Evolutionary conservation across 225 moss, liverwort and hornwort species (phyloP).

Genomic region (Marchantia paleacea): DNA sequence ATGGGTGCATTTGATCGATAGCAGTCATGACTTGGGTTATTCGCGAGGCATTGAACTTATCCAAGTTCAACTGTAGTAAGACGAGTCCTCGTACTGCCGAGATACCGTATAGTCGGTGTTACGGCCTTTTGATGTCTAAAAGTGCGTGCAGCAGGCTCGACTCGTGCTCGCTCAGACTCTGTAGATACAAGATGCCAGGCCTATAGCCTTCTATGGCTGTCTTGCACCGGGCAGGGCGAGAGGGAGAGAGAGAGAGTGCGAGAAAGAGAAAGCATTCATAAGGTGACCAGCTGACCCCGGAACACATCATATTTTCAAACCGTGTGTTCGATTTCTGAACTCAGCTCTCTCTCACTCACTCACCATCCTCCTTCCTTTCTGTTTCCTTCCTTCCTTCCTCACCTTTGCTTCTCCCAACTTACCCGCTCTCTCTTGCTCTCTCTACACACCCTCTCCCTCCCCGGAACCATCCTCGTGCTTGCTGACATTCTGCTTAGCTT

Average conservation of each 20-base stretch:
- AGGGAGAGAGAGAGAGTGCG: not conserved
- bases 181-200: not conserved
- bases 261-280: not conserved
- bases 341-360: not conserved
- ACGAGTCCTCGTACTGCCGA: not conserved
- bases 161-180: not conserved
- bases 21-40: too few species aligned
- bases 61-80: too few species aligned
- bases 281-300: not conserved
- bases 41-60: too few species aligned
- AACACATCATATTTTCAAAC: not conserved
- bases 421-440: too few species aligned
- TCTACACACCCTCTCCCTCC: too few species aligned
- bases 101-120: constrained; percentile 1
- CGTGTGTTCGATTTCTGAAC: not conserved
- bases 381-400: too few species aligned
- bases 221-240: constrained; percentile 2
- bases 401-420: too few species aligned
- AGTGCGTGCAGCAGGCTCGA: not conserved
- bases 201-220: not conserved
- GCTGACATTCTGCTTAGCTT: not conserved
- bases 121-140: not conserved
- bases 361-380: not conserved
- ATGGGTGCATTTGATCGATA: too few species aligned
- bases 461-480: not conserved